Evolutionary conservation across 768 basidiomycete species (phyloP).

Genomic region (Agaricus subrufescens): DNA sequence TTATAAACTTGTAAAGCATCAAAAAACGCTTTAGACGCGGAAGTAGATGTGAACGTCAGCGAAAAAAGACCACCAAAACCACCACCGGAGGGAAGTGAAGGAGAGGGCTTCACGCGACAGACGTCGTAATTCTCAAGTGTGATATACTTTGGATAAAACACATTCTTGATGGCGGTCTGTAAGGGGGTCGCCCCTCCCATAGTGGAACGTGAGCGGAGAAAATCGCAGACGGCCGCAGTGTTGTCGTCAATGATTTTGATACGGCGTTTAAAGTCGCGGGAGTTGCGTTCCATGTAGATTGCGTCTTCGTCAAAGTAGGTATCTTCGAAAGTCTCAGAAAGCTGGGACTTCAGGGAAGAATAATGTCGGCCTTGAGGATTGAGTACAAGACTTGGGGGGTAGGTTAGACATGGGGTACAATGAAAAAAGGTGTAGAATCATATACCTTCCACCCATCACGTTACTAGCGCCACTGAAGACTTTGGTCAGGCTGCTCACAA

Average conservation of each 20-base stretch:
- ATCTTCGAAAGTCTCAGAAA: constrained; percentile 70
- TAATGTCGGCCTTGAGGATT: constrained; percentile 80
- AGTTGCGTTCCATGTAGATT: constrained; percentile 97
- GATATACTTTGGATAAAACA: constrained; percentile 87
- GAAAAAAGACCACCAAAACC: constrained; percentile 89
- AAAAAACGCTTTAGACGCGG: constrained; percentile 76
- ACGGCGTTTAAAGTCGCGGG: constrained; percentile 82
- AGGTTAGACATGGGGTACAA: neutral
- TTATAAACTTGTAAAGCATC: constrained; percentile 81
- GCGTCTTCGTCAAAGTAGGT: constrained; percentile 88
- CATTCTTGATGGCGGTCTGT: constrained; percentile 62
- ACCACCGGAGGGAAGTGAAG: constrained; percentile 30
- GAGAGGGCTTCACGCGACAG: constrained; percentile 49
- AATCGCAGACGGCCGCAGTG: constrained; percentile 77
- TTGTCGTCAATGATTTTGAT: constrained; percentile 76
- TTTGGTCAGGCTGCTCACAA: constrained; percentile 90
- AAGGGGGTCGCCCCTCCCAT: constrained; percentile 25
- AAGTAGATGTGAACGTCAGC: constrained; percentile 68
- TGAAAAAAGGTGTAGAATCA: constrained; percentile 7
- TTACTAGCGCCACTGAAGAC: constrained; percentile 93
- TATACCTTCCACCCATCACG: constrained; percentile 96
- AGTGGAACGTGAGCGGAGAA: constrained; percentile 58
- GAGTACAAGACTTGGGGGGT: constrained; percentile 63
- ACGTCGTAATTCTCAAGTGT: constrained; percentile 67
- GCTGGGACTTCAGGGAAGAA: constrained; percentile 51